phyloP scores from a whole-genome alignment of 2,329 filamentous ascomycete genomes.

The Pseudopyrenochaeta lycopersici region DNA sequence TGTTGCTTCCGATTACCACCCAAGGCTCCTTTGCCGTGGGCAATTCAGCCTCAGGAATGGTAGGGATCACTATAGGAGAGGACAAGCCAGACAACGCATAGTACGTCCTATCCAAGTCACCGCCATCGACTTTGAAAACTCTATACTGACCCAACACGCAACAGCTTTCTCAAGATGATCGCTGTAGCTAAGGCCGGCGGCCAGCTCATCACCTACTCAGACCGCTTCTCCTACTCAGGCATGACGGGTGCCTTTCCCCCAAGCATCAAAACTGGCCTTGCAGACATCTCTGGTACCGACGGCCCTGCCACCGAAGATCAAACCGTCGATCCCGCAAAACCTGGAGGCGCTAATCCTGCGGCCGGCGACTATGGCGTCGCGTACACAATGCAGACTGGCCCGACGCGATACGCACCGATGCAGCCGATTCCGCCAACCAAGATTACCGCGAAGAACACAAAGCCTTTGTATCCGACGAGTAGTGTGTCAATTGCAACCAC shows the following conservation, averaged over 20 bases:
- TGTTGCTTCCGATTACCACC: constrained; percentile 49
- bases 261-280: constrained; percentile 52
- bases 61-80: constrained; percentile 35
- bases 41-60: constrained; percentile 49
- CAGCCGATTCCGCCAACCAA: constrained; percentile 66
- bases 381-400: constrained; percentile 65
- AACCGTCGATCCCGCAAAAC: constrained; percentile 16
- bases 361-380: constrained; percentile 53
- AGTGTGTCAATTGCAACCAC: constrained; percentile 62
- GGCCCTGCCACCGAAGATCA: constrained; percentile 39
- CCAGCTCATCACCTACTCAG: constrained; percentile 67
- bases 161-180: constrained; percentile 57
- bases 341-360: constrained; percentile 34
- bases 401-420: constrained; percentile 69
- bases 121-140: background rate
- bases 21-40: constrained; percentile 56
- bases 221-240: constrained; percentile 69
- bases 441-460: constrained; percentile 63
- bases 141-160: constrained; percentile 13
- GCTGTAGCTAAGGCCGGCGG: constrained; percentile 64
- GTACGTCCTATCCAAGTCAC: constrained; percentile 49
- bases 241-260: constrained; percentile 69
- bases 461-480: constrained; percentile 65
- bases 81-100: constrained; percentile 62
- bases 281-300: constrained; percentile 33